Percentiles rank a stretch among this genome's conserved stretches.
Evolutionary conservation across 768 basidiomycete genomes (phyloP).

Genomic region (Hericium coralloides): DNA sequence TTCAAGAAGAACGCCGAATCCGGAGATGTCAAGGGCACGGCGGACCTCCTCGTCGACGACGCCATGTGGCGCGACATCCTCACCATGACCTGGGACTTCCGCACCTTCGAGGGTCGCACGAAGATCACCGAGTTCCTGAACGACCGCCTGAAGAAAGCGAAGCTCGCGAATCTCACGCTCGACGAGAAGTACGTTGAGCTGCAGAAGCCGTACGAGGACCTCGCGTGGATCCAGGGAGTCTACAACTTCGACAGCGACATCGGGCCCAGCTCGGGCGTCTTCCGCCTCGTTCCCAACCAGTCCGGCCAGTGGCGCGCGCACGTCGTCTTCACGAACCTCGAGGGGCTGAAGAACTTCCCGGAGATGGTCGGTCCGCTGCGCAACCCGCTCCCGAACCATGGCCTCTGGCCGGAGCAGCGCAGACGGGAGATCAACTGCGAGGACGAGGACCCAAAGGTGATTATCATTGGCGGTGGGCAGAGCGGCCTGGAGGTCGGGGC

Average conservation of each 20-base stretch:
- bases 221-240: slow-evolving; percentile 32
- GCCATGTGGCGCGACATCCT: slow-evolving; percentile 52
- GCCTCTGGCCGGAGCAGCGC: slow-evolving; percentile 33
- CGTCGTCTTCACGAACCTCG: slow-evolving; percentile 41
- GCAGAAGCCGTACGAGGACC: slow-evolving; percentile 23
- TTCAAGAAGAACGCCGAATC: slow-evolving; percentile 12
- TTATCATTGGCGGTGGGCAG: slow-evolving; percentile 45
- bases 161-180: slow-evolving; percentile 18
- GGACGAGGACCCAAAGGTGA: slow-evolving; percentile 39
- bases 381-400: slow-evolving; percentile 26
- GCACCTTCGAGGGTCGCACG: slow-evolving; percentile 40
- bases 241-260: slow-evolving; percentile 37
- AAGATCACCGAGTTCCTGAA: slow-evolving; percentile 35
- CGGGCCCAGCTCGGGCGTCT: slow-evolving; percentile 33
- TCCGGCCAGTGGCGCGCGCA: slow-evolving; percentile 40
- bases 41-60: slow-evolving; percentile 14
- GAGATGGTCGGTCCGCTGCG: slow-evolving; percentile 30
- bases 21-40: slow-evolving; percentile 5
- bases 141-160: slow-evolving; percentile 29
- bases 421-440: slow-evolving; percentile 28
- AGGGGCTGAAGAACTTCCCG: slow-evolving; percentile 38
- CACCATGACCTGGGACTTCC: slow-evolving; percentile 54
- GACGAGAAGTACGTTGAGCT: slow-evolving; percentile 15
- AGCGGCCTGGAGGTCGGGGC: slow-evolving; percentile 49
- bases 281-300: slow-evolving; percentile 35